Evolutionary conservation across 2,329 filamentous ascomycete species (phyloP), one percentile per base, ranked within the genome.

Genomic region (Hymenoscyphus infarciens): DNA sequence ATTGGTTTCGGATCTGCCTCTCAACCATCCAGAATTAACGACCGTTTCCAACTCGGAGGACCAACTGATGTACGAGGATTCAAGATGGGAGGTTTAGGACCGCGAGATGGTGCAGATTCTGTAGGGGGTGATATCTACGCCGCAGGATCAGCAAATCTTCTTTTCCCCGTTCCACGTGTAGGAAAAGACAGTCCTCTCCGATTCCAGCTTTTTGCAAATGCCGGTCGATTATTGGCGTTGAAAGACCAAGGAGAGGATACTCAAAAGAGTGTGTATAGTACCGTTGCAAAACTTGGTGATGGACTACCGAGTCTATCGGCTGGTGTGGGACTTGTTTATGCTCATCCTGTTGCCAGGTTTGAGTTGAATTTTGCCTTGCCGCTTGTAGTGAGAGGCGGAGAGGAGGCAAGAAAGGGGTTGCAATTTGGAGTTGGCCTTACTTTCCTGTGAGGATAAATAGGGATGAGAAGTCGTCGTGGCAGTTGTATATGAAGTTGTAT

Each of bases 401-500:
- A 99, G 77, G 88, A 95, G 70, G 88, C 87, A 16, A 86, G 94
- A 61, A 99, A 99, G 79, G 95, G 95, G 0, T 74, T 99, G 67
- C 92, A 95, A 75, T 88, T 99, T 71, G 95, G 95, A n/a, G 91
- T 99, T 49, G 95, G 95, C 57, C 92, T 99, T 73, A 96, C 91
- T 78, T 97, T 99, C 75, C 78, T 98, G 82, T 98, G 89, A 68
- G 25, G 53, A 55, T 4, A 10, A 15, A 11, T 5, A 11, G 45
- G 45, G 10, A 25, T 52, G 8, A 25, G 19, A 22, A 31, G 29
- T 31, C 19, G n/a, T 45, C 16, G n/a, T 45, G 16, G 3, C 19
- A 5, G 19, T 13, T 52, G 45, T 25, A 52, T 52, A 52, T 52
- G 45, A 52, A 25, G 45, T 6, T 52, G 19, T 52, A 52, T 52